phyloP scores from a whole-genome alignment of 1,139 yeast genomes.

The Saccharomycopsis phalli region DNA sequence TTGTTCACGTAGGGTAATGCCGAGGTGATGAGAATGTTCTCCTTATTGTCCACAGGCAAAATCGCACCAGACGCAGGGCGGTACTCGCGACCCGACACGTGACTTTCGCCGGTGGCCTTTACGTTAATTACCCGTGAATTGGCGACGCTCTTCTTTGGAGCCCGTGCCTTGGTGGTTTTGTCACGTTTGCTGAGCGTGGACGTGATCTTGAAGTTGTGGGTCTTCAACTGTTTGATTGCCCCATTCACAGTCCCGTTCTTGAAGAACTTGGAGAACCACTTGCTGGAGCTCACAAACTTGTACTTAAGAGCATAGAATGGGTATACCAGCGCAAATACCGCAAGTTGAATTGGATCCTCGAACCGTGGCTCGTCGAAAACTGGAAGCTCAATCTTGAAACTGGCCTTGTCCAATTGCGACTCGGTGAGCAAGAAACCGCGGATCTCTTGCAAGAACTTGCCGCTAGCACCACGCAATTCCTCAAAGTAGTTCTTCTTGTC shows the following conservation, averaged over 20 bases:
- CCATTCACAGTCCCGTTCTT: constrained; percentile 29
- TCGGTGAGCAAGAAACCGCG: constrained; percentile 26
- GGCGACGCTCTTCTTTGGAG: constrained; percentile 21
- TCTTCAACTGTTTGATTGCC: constrained; percentile 18
- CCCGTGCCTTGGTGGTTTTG: constrained; percentile 5
- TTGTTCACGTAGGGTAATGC: constrained; percentile 97
- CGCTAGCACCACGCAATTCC: constrained; percentile 28
- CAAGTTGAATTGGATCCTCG: constrained; percentile 17
- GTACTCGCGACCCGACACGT: constrained; percentile 26
- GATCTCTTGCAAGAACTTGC: constrained; percentile 28
- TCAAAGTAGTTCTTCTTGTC: constrained; percentile 27
- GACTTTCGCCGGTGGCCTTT: constrained; percentile 36
- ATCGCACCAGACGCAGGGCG: constrained; percentile 31
- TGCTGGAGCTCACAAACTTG: constrained; percentile 18
- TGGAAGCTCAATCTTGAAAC: constrained; percentile 22
- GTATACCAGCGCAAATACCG: constrained; percentile 24
- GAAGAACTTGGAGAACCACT: constrained; percentile 40
- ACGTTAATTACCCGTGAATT: constrained; percentile 23
- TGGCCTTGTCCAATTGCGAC: constrained; percentile 22
- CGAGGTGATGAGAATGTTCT: constrained; percentile 83
- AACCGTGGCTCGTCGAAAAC: constrained; percentile 14
- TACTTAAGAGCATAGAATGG: constrained; percentile 25
- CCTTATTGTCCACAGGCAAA: constrained; percentile 58
- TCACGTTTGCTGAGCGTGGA: constrained; percentile 21
- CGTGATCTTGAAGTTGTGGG: constrained; percentile 34